phyloP scores from a whole-genome alignment of 2,329 filamentous ascomycete genomes.

The Nemania sp. region DNA sequence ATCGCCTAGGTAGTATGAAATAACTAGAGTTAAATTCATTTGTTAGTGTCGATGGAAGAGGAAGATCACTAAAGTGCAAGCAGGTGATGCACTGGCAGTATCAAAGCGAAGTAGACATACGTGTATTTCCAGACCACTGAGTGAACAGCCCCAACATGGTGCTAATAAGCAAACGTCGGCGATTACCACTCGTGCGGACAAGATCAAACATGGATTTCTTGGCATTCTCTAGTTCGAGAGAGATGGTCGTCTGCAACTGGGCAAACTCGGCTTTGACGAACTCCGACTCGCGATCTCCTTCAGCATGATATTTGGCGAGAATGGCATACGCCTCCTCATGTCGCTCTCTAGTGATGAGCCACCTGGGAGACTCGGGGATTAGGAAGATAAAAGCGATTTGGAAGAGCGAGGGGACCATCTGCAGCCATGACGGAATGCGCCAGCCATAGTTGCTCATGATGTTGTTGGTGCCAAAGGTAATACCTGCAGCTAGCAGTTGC shows the following conservation, averaged over 20 bases:
- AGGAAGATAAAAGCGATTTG: constrained; percentile 59
- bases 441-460: constrained; percentile 56
- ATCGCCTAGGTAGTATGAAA: constrained; percentile 58
- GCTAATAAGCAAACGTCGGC: constrained; percentile 55
- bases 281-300: constrained; percentile 59
- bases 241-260: constrained; percentile 67
- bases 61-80: neutral
- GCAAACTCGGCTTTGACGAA: constrained; percentile 67
- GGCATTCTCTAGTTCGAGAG: constrained; percentile 63
- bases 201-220: constrained; percentile 60
- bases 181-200: constrained; percentile 56
- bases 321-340: constrained; percentile 63
- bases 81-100: neutral
- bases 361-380: constrained; percentile 71
- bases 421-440: constrained; percentile 61
- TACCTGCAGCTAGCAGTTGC: constrained; percentile 61
- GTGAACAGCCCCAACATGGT: constrained; percentile 56
- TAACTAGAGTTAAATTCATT: constrained; percentile 48
- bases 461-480: constrained; percentile 62
- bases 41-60: neutral
- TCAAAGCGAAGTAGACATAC: constrained; percentile 19
- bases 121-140: constrained; percentile 48
- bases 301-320: constrained; percentile 60
- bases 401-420: constrained; percentile 58
- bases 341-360: constrained; percentile 65